Evolutionary conservation across 2,329 filamentous ascomycete genomes (phyloP), one percentile per base, ranked within the genome.

Genomic region (Cladosporium sphaerospermum): DNA sequence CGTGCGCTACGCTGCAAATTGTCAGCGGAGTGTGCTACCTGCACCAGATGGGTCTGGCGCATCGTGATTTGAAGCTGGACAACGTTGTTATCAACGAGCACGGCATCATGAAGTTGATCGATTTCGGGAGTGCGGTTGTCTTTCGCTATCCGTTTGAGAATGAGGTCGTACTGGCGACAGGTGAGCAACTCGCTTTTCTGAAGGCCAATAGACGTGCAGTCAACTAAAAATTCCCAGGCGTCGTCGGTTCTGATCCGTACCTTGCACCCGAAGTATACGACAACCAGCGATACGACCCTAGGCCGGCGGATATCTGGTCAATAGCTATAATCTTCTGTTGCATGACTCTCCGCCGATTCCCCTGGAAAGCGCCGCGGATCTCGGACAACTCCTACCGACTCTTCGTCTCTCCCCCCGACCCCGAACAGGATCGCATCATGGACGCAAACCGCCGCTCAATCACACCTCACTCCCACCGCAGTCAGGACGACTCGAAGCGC

Each of bases 61-160:
- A 99, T 72, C 84, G 93, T 42, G 93, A 99, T 75, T 67, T 99
- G 63, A 99, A 99, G 73, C 74, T 99, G 62, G 93, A 99, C 73
- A 99, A 99, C 62, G 93, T 99, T 16, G 93, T 99, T 28, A 91
- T 99, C 55, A 97, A 91, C 66, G 88, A 95, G 66, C 83, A 87
- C 64, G 93, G 93, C 2, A 97, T 99, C 63, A 96, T 99, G 90
- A 99, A 99, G 72, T 88, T 99, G 59, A 99, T 99, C 64, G 93
- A 99, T 70, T 99, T 99, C 71, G 93, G 93, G 23, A 97, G 91
- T 73, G 92, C 93, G 0, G 91, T 93, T 60, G 92, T 99, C 39
- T 99, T 96, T 75, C 85, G 88, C 64, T 99, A 99, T 76, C 93
- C 93, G 0, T 97, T 99, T 65, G 93, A 99, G 72, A 90, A 85